Evolutionary conservation across 2,329 filamentous ascomycete genomes (phyloP).

Genomic region (Diplodia mutila): DNA sequence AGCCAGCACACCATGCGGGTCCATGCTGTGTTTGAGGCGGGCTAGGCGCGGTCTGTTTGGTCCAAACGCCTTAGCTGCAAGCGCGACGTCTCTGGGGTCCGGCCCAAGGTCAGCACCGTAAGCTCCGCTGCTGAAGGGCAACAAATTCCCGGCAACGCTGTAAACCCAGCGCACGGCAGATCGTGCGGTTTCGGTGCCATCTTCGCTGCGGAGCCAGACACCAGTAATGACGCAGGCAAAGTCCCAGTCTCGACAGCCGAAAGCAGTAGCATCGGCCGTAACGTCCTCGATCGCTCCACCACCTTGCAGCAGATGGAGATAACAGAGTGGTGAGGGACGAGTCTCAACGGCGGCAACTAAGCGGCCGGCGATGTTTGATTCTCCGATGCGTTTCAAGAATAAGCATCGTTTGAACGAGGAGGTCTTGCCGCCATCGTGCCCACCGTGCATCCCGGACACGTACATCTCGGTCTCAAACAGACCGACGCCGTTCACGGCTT

Average conservation of each 20-base stretch:
- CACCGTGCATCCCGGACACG: conserved; percentile 62
- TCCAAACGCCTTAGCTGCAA: conserved; percentile 62
- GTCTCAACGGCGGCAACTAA: conserved; percentile 53
- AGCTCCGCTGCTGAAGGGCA: conserved; percentile 55
- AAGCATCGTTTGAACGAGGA: conserved; percentile 68
- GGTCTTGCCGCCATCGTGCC: conserved; percentile 62
- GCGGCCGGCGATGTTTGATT: conserved; percentile 35
- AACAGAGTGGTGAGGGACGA: conserved; percentile 60
- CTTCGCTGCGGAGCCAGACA: conserved; percentile 61
- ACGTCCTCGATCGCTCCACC: conserved; percentile 57
- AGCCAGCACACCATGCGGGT: conserved; percentile 57
- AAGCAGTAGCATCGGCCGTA: conserved; percentile 55
- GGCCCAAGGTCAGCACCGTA: conserved; percentile 68
- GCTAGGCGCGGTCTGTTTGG: conserved; percentile 55
- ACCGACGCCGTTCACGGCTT: conserved; percentile 52
- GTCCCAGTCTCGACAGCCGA: conserved; percentile 66
- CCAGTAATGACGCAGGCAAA: conserved; percentile 68
- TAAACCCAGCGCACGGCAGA: conserved; percentile 61
- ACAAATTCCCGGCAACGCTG: conserved; percentile 49
- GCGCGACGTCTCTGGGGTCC: conserved; percentile 58
- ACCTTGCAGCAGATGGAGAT: conserved; percentile 66
- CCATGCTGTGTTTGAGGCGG: conserved; percentile 54
- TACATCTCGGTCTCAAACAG: conserved; percentile 66
- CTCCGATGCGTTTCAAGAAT: conserved; percentile 58
- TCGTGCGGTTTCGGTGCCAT: conserved; percentile 46